Percentiles rank a stretch among this genome's conserved stretches.
These are phyloP conservation scores for Boletus sp. DNA, from an alignment of 768 basidiomycete genomes.

Conservation along the genomic window DNA sequence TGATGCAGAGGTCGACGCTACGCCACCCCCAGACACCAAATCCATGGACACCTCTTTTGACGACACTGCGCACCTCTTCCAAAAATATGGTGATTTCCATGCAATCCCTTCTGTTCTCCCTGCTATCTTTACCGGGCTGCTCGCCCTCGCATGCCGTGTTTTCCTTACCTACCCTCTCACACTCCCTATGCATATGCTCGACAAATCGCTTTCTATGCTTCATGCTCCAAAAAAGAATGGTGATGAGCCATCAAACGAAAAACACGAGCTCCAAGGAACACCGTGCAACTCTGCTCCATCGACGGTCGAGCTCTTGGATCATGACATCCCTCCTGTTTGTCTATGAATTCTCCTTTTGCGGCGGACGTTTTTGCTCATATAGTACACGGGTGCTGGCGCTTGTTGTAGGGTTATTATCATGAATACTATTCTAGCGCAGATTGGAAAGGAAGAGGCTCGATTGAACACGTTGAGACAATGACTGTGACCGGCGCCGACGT, in stretches of 20 bases:
- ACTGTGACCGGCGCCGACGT: neutral
- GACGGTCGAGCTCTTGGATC: slow-evolving; percentile 26
- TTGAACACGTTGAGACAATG: slow-evolving; percentile 27
- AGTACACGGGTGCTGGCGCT: slow-evolving; percentile 45
- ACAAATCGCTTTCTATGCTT: slow-evolving; percentile 35
- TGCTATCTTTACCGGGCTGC: slow-evolving; percentile 32
- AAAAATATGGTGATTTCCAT: slow-evolving; percentile 27
- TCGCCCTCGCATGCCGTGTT: slow-evolving; percentile 47
- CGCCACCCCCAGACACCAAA: slow-evolving; percentile 16
- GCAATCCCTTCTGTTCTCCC: slow-evolving; percentile 30
- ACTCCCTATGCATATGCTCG: slow-evolving; percentile 42
- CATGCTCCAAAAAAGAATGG: slow-evolving; percentile 29
- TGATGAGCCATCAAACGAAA: slow-evolving; percentile 28
- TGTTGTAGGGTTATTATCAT: slow-evolving; percentile 42
- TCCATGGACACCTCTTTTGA: slow-evolving; percentile 24
- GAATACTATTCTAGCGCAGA: slow-evolving; percentile 36
- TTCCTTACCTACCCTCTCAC: slow-evolving; percentile 50
- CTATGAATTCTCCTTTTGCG: slow-evolving; percentile 42
- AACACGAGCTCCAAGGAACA: slow-evolving; percentile 27
- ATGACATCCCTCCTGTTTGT: slow-evolving; percentile 45
- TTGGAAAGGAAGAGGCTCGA: slow-evolving; percentile 26
- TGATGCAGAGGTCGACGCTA: slow-evolving; percentile 35
- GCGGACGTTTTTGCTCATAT: slow-evolving; percentile 40
- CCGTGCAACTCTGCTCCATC: slow-evolving; percentile 25
- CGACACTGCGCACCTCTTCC: slow-evolving; percentile 19